Conservation (phyloP, 352 stramenopile species). For the Globisporangium cylindrosporum region DNA sequence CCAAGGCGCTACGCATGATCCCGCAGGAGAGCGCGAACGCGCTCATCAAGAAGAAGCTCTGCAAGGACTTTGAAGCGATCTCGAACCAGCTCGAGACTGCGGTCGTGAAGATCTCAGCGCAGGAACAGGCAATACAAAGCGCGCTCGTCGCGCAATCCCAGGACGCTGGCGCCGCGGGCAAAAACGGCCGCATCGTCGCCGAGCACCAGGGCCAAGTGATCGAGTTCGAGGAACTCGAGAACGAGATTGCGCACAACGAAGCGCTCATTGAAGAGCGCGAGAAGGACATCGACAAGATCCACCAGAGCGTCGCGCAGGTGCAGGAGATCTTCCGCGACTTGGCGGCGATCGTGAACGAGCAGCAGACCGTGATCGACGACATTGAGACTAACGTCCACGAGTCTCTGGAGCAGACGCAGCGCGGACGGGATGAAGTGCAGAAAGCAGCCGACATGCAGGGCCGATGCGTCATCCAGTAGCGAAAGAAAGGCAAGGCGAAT, state of each 20-base stretch:
- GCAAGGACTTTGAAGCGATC: constrained; percentile 80
- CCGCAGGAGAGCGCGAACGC: constrained; percentile 57
- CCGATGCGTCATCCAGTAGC: constrained; percentile 66
- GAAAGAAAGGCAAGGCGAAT: not conserved
- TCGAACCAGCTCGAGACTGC: constrained; percentile 68
- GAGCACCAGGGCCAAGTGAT: constrained; percentile 75
- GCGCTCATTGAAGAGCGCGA: constrained; percentile 88
- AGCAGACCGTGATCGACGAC: constrained; percentile 83
- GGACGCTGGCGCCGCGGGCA: constrained; percentile 7
- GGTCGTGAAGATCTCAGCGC: constrained; percentile 59
- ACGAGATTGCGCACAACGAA: constrained; percentile 86
- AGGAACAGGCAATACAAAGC: constrained; percentile 61
- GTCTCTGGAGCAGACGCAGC: constrained; percentile 79
- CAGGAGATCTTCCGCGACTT: constrained; percentile 90
- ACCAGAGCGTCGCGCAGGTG: constrained; percentile 87
- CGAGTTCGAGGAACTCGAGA: constrained; percentile 79
- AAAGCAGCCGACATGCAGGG: constrained; percentile 82
- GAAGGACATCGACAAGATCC: constrained; percentile 85
- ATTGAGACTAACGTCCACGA: constrained; percentile 85
- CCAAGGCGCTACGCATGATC: constrained; percentile 53
- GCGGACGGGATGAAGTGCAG: constrained; percentile 80
- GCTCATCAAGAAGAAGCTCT: constrained; percentile 77
- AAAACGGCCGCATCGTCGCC: constrained; percentile 47
- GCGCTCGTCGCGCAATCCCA: constrained; percentile 27
- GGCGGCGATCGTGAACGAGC: constrained; percentile 80